Conservation (phyloP, 1,139 yeast genomes). For the Suhomyces bolitotheri region DNA sequence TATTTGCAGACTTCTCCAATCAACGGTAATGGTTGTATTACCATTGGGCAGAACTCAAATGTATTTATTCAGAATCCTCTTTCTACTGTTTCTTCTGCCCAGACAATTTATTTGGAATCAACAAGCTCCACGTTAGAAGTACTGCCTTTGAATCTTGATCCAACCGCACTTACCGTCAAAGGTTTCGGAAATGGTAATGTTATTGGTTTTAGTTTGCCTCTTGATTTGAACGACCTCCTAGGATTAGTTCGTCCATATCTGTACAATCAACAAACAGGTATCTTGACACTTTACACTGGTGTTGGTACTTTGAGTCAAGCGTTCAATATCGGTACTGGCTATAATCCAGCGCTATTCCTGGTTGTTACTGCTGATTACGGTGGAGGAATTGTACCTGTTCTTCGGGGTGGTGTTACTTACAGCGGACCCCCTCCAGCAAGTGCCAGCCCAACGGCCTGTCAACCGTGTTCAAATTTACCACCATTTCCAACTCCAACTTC, state of each 20-base stretch:
- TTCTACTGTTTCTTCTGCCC: slow-evolving; percentile 19
- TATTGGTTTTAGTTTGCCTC: slow-evolving; percentile 25
- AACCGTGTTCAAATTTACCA: not conserved
- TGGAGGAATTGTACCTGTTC: slow-evolving; percentile 3
- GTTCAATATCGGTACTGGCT: slow-evolving; percentile 25
- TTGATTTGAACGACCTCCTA: slow-evolving; percentile 11
- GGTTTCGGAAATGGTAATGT: slow-evolving; percentile 35
- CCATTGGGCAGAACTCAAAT: slow-evolving; percentile 25
- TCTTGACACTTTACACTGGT: slow-evolving; percentile 15
- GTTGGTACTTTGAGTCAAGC: slow-evolving; percentile 8
- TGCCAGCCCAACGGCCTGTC: not conserved
- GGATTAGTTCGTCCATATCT: slow-evolving; percentile 4
- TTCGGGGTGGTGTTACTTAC: slow-evolving; percentile 19
- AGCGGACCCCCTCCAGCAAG: slow-evolving; percentile 19
- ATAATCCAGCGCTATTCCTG: slow-evolving; percentile 16
- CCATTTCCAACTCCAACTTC: too few species aligned
- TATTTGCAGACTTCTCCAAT: slow-evolving; percentile 27
- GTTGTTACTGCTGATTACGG: slow-evolving; percentile 19
- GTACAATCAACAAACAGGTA: slow-evolving; percentile 18
- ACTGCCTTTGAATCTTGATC: slow-evolving; percentile 19
- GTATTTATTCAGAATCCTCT: slow-evolving; percentile 21
- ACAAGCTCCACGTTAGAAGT: slow-evolving; percentile 23
- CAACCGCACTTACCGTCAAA: slow-evolving; percentile 27
- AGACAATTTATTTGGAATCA: slow-evolving; percentile 26
- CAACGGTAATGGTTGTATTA: slow-evolving; percentile 31